Evolutionary conservation across 2,329 filamentous ascomycete species (phyloP).

Genomic region (Blastomyces emzantsi): DNA sequence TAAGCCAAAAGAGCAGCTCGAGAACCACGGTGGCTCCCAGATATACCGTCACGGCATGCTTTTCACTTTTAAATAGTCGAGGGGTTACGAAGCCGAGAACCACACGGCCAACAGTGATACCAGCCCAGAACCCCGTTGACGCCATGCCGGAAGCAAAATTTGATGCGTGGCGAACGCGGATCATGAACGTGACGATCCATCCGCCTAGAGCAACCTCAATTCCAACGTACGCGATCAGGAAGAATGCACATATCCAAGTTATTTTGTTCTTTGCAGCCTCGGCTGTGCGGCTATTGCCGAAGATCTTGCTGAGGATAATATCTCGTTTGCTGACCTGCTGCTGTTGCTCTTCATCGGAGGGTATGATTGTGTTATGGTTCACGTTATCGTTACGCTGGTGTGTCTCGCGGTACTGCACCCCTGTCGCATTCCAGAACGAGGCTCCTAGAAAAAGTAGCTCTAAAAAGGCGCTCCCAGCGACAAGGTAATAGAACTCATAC

Average conservation of each 20-base stretch:
- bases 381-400: slow-evolving; percentile 25
- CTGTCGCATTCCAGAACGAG: slow-evolving; percentile 56
- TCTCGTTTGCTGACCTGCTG: background rate
- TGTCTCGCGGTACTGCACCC: slow-evolving; percentile 40
- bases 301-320: slow-evolving; percentile 8
- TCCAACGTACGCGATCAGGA: slow-evolving; percentile 71
- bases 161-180: slow-evolving; percentile 59
- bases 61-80: slow-evolving; percentile 55
- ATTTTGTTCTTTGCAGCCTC: slow-evolving; percentile 35
- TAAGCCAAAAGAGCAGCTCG: slow-evolving; percentile 70
- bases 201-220: slow-evolving; percentile 62
- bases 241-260: slow-evolving; percentile 62
- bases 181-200: slow-evolving; percentile 83
- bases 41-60: slow-evolving; percentile 55
- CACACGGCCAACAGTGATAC: slow-evolving; percentile 65
- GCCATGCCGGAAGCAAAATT: slow-evolving; percentile 66
- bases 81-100: slow-evolving; percentile 68
- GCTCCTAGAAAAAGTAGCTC: slow-evolving; percentile 45
- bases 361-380: background rate
- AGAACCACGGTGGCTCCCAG: slow-evolving; percentile 54
- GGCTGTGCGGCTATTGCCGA: slow-evolving; percentile 19
- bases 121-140: slow-evolving; percentile 76
- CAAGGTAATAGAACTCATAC: slow-evolving; percentile 67
- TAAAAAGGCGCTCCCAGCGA: slow-evolving; percentile 49
- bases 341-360: slow-evolving; percentile 5